Base-by-base conservation (phyloP, 768 basidiomycete genomes). In the Dentipellis fragilis region DNA sequence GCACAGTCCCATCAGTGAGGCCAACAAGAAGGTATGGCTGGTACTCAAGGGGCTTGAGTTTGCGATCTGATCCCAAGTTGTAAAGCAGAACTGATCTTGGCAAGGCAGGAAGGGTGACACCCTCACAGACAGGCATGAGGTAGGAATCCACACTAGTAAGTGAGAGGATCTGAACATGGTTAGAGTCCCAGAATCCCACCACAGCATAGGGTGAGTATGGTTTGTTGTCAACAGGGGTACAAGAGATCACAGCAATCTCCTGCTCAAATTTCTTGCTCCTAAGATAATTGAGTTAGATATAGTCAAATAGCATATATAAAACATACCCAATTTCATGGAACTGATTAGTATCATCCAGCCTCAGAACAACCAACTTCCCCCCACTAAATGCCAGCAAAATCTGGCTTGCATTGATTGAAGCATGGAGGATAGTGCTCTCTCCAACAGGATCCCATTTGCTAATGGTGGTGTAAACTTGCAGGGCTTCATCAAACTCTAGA, bases 131-230 rank as follows among this genome's bases (percentile, higher is more conserved):
- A 9, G 59, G 59, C 34, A 55, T 56, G 22, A 71, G 58, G 47
- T 62, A 61, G 7, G 58, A 49, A 16, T 56, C 57, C 9, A 50
- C 46, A 8, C 73, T 65, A 4, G 66, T 63, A 39, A 77, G 59
- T 4, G 66, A 64, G 53, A 88, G 71, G 36, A 93, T 68, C 61
- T 83, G 75, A 40, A 93, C 75, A 8, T 67, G 62, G 60, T 85
- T 85, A 3, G 79, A 77, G 19, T 76, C 77, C 91, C 93, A 95
- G 61, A 88, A 88, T 0, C 84, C 80, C n/a, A 87, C 81, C 0
- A 77, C 80, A 23, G 87, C 68, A 52, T 77, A 61, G 10, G 68
- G 67, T 0, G 87, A 67, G 54, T 73, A 82, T 35, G 68, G 64
- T 59, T 75, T 75, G 0, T 71, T 63, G 59, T 85, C 78, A 16